Percentiles rank a stretch among this genome's conserved stretches.
Evolutionary conservation across 192 early-diverging fungal species (phyloP).

Genomic region (Podila clonocystis): DNA sequence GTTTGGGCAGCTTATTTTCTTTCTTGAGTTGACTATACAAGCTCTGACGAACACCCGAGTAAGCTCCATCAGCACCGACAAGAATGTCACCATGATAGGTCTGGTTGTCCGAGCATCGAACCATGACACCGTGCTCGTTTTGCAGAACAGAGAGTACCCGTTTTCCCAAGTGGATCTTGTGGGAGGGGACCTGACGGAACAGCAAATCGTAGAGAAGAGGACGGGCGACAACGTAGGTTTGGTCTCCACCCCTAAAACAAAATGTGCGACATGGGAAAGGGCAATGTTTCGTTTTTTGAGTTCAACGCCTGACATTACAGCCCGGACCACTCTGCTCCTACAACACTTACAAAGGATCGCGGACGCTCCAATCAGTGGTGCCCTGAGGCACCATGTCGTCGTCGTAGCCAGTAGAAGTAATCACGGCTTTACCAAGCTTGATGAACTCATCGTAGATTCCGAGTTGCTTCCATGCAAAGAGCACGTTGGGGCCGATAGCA

Average conservation of each 20-base stretch:
- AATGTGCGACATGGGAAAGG: too few species aligned
- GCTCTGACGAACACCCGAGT: slow-evolving; percentile 9
- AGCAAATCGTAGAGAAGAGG: background rate
- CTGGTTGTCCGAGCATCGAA: slow-evolving; percentile 3
- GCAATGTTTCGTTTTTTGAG: too few species aligned
- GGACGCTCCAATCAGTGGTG: too few species aligned
- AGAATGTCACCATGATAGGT: slow-evolving; percentile 6
- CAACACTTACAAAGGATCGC: too few species aligned
- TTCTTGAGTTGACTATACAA: slow-evolving; percentile 1
- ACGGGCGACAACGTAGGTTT: background rate
- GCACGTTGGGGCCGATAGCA: too few species aligned
- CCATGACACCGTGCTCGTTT: background rate
- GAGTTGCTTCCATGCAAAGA: too few species aligned
- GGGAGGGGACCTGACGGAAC: background rate
- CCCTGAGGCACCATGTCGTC: too few species aligned
- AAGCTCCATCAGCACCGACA: slow-evolving; percentile 14
- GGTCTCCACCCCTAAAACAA: background rate
- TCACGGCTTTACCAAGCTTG: too few species aligned
- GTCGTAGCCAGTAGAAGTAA: too few species aligned
- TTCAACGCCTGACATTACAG: too few species aligned
- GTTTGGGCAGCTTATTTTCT: background rate
- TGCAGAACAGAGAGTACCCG: background rate
- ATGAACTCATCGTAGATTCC: too few species aligned
- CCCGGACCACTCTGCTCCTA: background rate
- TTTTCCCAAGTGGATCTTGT: background rate